Conservation (phyloP, 345 rosid genomes). For the Salix exigua region DNA sequence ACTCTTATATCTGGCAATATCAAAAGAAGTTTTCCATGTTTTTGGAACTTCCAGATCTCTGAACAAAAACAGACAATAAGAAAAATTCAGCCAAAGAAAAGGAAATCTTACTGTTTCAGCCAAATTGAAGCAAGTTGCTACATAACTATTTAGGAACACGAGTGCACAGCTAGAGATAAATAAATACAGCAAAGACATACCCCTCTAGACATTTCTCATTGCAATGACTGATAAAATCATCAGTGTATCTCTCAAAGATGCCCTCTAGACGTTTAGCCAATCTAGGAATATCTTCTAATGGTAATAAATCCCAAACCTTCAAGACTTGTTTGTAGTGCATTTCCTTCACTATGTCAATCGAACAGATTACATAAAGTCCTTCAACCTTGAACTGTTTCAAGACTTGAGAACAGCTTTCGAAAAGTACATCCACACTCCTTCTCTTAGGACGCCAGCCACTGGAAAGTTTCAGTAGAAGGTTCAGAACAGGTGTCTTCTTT, state of each 20-base stretch:
- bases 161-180: not conserved
- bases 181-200: constrained; percentile 24
- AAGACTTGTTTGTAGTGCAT: constrained; percentile 34
- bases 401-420: constrained; percentile 31
- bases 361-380: constrained; percentile 34
- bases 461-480: constrained; percentile 34
- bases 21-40: constrained; percentile 30
- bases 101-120: not conserved
- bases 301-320: constrained; percentile 56
- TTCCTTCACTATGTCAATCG: constrained; percentile 40
- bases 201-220: constrained; percentile 45
- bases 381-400: constrained; percentile 46
- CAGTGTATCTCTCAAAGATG: constrained; percentile 32
- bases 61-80: not conserved
- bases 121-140: not conserved
- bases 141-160: not conserved
- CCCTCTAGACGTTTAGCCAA: constrained; percentile 42
- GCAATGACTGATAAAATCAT: constrained; percentile 43
- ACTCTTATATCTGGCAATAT: constrained; percentile 24
- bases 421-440: constrained; percentile 25
- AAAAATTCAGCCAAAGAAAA: not conserved
- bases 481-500: constrained; percentile 25
- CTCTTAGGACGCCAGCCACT: constrained; percentile 54
- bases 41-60: constrained; percentile 51
- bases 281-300: constrained; percentile 32